Evolutionary conservation across 768 basidiomycete genomes (phyloP), one percentile per base, ranked within the genome.

Genomic region (Leccinum uliginosum): DNA sequence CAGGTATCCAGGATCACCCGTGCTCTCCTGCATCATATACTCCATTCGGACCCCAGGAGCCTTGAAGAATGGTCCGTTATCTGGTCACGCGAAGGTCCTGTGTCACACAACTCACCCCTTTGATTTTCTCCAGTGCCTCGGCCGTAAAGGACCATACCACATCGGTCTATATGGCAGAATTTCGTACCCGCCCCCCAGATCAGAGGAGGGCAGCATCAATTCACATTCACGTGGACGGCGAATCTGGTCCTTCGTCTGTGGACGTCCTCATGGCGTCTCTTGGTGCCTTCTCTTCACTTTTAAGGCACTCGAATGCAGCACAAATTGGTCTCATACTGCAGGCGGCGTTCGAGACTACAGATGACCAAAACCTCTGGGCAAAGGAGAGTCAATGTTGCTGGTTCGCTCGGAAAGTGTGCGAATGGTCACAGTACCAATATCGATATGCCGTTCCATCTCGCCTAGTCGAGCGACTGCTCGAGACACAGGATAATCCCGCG

Each of bases 351-450:
- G 83, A 85, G 59, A 83, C 79, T 61, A 78, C 94, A 38, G 83
- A 90, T 44, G 73, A 78, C 10, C 72, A 78, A 8, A 68, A 77
- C 26, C 80, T 81, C 21, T 97, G 94, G 94, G 65, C 63, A 17
- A 82, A 84, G 58, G 62, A 80, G 1, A 81, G 84, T 7, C 85
- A 92, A 63, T 95, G 87, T 65, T 81, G 84, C 54, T 98, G 93
- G 93, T 78, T 92, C 56, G 83, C 87, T 12, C 81, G 84, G 56
- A 86, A 82, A 65, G 78, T 83, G 6, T 84, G 85, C n/a, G 87
- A 91, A 64, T 95, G 91, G 89, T 82, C 90, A 6, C 91, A 90
- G 66, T 92, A 95, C 61, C 95, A 95, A 68, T 95, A 95, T 71
- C 88, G 95, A 24, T 96, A 91, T 65, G 88, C 87, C 24, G 83